Conservation (phyloP, 345 rosid genomes). For the Streptanthus diversifolius region DNA sequence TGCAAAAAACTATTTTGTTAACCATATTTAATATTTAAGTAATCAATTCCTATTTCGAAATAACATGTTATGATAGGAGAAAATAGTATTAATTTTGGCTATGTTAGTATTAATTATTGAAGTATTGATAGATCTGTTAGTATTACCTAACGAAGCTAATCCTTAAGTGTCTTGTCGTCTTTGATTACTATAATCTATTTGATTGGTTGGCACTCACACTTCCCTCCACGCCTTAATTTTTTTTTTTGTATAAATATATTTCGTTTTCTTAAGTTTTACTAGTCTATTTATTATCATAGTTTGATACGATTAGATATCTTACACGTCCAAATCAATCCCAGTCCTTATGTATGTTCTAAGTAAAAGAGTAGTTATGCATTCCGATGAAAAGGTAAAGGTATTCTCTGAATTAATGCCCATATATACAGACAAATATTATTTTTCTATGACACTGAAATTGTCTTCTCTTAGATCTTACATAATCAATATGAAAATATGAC, state of each 20-base stretch:
- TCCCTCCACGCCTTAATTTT: constrained; percentile 24
- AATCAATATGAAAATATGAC: not conserved
- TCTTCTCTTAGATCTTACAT: not conserved
- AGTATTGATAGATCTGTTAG: constrained; percentile 34
- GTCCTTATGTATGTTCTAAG: constrained; percentile 20
- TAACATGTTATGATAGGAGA: constrained; percentile 2
- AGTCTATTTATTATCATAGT: constrained; percentile 9
- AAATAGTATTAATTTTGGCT: not conserved
- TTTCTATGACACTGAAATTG: not conserved
- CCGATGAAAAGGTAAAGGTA: constrained; percentile 9
- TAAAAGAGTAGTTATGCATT: not conserved
- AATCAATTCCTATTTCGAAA: not conserved
- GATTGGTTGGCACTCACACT: constrained; percentile 34
- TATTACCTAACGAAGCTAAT: constrained; percentile 36
- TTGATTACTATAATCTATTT: constrained; percentile 22
- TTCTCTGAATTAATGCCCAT: not conserved
- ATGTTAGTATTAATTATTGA: constrained; percentile 25
- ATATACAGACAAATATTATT: not conserved
- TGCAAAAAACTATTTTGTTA: not conserved
- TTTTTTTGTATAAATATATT: constrained; percentile 9
- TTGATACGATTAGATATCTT: constrained; percentile 9
- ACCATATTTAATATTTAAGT: not conserved
- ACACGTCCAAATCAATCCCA: constrained; percentile 6
- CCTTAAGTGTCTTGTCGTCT: constrained; percentile 36
- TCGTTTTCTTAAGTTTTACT: constrained; percentile 19